These are phyloP conservation scores for Rhizopus arrhizus DNA, from an alignment of 371 early-diverging fungal species.

Conservation along the genomic window DNA sequence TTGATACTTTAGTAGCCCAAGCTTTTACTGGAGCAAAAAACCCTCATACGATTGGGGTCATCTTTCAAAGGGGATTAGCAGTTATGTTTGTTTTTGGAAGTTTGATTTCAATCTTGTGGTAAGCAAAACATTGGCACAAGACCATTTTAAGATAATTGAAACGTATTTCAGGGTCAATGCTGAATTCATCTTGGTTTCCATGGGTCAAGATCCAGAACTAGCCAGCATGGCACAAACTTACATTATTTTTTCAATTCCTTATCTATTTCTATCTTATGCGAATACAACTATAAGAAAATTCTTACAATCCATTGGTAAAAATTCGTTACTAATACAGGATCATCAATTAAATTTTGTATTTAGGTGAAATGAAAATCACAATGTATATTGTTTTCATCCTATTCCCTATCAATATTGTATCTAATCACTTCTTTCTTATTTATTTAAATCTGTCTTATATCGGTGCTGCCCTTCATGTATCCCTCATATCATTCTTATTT, in stretches of 20 bases:
- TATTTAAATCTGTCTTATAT: conserved; percentile 33
- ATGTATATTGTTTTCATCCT: conserved; percentile 35
- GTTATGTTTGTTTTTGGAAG: conserved; percentile 34
- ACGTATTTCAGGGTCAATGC: conserved; percentile 25
- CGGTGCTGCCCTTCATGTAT: conserved; percentile 37
- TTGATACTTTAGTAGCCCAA: conserved; percentile 50
- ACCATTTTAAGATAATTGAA: background rate
- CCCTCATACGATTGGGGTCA: conserved; percentile 37
- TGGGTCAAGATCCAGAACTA: conserved; percentile 43
- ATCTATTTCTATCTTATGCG: conserved; percentile 32
- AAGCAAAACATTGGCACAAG: conserved; percentile 4
- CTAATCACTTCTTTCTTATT: conserved; percentile 37
- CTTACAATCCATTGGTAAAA: conserved; percentile 40
- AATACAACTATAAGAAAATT: conserved; percentile 40
- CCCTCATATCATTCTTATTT: conserved; percentile 7
- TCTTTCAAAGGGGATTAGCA: conserved; percentile 39
- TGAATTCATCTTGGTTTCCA: conserved; percentile 27
- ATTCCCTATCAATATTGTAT: conserved; percentile 37
- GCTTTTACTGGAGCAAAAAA: conserved; percentile 46
- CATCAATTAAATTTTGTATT: background rate
- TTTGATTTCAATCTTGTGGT: conserved; percentile 33
- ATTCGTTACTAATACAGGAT: background rate
- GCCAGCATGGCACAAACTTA: conserved; percentile 36
- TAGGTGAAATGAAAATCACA: conserved; percentile 41
- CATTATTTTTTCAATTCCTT: conserved; percentile 31